phyloP scores from a whole-genome alignment of 202 grass and related monocot genomes.

The Schoenoplectus tabernaemontani region DNA sequence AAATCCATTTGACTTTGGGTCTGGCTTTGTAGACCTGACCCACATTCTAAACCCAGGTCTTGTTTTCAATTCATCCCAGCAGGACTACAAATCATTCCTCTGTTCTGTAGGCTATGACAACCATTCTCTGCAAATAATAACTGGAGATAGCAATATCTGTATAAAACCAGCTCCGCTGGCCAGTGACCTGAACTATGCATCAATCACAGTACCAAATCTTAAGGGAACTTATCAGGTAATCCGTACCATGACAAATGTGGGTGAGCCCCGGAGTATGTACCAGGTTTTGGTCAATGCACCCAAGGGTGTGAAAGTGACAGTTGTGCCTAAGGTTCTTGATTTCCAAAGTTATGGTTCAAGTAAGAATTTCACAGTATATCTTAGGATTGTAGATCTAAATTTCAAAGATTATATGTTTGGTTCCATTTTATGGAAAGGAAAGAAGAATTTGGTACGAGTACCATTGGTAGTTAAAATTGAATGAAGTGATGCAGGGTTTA shows the following conservation, averaged over 20 bases:
- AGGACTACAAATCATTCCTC: conserved; percentile 63
- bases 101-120: conserved; percentile 43
- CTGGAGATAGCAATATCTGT: conserved; percentile 48
- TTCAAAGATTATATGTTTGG: conserved; percentile 49
- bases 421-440: conserved; percentile 40
- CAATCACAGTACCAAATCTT: conserved; percentile 52
- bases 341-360: conserved; percentile 37
- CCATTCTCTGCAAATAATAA: conserved; percentile 43
- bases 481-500: conserved; percentile 8
- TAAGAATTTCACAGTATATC: conserved; percentile 48
- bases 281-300: conserved; percentile 33
- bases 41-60: conserved; percentile 51
- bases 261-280: conserved; percentile 27
- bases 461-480: conserved; percentile 36
- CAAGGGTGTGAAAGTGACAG: conserved; percentile 46
- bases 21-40: conserved; percentile 47
- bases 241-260: conserved; percentile 53
- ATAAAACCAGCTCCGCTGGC: conserved; percentile 12
- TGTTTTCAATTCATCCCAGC: conserved; percentile 45
- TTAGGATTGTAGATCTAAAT: conserved; percentile 25
- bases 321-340: conserved; percentile 33
- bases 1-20: conserved; percentile 52
- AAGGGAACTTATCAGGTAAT: conserved; percentile 39
- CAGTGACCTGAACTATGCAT: conserved; percentile 55
- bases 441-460: conserved; percentile 21